Percentiles rank a stretch among this genome's conserved stretches.
These are phyloP conservation scores for Globisporangium lucens DNA, from an alignment of 352 stramenopile genomes.

Conservation along the genomic window DNA sequence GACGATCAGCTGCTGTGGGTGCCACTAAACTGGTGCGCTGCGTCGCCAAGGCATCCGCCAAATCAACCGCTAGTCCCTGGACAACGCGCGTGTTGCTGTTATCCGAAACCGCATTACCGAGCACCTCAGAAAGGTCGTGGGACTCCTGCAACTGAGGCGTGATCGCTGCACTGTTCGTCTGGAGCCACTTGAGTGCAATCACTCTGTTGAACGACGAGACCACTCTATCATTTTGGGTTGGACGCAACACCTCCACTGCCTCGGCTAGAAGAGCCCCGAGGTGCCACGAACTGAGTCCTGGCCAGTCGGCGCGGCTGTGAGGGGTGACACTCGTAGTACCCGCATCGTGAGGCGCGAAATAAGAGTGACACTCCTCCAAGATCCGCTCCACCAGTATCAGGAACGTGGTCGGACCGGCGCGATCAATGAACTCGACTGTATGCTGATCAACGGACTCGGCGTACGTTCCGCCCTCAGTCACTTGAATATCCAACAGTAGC, in stretches of 20 bases:
- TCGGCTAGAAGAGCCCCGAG: neutral
- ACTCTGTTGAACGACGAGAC: neutral
- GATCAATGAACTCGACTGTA: neutral
- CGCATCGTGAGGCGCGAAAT: neutral
- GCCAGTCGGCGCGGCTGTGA: neutral
- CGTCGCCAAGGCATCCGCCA: neutral
- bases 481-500: constrained; percentile 2
- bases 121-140: neutral
- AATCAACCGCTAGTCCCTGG: neutral
- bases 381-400: constrained; percentile 1
- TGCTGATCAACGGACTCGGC: neutral
- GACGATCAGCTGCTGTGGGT: no score
- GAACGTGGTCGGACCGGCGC: neutral
- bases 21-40: no score
- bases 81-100: neutral
- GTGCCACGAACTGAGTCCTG: neutral
- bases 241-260: neutral
- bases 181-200: constrained; percentile 11
- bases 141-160: neutral
- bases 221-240: neutral
- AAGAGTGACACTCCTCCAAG: neutral
- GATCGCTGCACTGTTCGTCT: neutral
- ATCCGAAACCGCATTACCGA: neutral
- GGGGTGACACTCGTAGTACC: neutral
- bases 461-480: neutral